A percentile compares a stretch with the other conserved stretches of the same genome.
These are phyloP conservation scores for Wickerhamiella infanticola DNA, from an alignment of 1,139 yeast species.

Conservation along the genomic window DNA sequence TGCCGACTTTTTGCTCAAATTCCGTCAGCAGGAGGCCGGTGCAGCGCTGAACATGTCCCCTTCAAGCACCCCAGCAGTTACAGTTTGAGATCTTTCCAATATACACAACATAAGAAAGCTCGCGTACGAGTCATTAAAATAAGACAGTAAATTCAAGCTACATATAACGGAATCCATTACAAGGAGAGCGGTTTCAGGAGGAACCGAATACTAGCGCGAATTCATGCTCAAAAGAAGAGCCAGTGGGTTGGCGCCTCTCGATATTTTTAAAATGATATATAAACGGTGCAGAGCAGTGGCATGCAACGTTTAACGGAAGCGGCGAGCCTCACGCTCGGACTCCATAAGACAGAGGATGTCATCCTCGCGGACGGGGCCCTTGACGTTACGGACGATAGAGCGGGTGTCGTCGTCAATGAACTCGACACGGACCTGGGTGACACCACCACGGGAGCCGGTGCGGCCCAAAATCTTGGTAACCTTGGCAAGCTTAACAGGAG, in stretches of 20 bases:
- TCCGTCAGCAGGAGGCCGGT: slow-evolving; percentile 38
- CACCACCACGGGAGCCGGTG: slow-evolving; percentile 99
- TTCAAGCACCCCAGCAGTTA: too few relatives aligned
- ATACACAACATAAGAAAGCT: too few relatives aligned
- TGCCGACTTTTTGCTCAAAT: slow-evolving; percentile 70
- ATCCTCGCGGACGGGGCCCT: slow-evolving; percentile 98
- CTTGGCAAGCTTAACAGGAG: slow-evolving; percentile 92
- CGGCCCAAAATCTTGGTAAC: slow-evolving; percentile 99
- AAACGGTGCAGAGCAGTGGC: neutral
- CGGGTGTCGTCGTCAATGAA: slow-evolving; percentile 97
- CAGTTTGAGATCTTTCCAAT: too few relatives aligned
- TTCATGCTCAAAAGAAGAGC: neutral
- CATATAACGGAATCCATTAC: neutral
- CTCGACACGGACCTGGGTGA: slow-evolving; percentile 99
- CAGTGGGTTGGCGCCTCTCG: neutral
- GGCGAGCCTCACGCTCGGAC: slow-evolving; percentile 98
- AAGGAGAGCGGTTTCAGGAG: neutral
- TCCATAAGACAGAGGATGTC: slow-evolving; percentile 98
- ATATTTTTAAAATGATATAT: neutral
- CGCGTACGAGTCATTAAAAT: neutral
- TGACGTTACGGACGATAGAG: slow-evolving; percentile 99
- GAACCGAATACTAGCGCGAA: neutral
- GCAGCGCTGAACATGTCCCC: too few relatives aligned
- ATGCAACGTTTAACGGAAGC: slow-evolving; percentile 26
- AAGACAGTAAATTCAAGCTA: neutral